Evolutionary conservation across 2,329 filamentous ascomycete genomes (phyloP).

Genomic region (Diaporthe vexans): DNA sequence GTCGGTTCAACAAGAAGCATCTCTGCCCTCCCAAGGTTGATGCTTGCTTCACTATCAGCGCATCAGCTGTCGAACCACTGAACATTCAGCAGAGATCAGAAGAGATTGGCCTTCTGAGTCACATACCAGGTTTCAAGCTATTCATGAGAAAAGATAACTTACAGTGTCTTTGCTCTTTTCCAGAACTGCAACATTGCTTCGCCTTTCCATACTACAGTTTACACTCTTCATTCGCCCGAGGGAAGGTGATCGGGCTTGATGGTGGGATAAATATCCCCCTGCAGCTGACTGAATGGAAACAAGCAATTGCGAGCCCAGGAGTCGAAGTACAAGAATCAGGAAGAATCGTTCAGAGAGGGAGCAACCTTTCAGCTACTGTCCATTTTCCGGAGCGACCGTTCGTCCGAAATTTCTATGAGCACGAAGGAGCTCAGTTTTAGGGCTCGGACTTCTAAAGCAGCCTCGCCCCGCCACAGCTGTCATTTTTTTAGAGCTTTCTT

Average conservation of each 20-base stretch:
- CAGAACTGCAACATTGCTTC: neutral
- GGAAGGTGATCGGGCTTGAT: neutral
- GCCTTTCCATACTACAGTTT: too few relatives aligned
- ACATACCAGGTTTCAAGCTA: neutral
- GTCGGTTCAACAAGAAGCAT: neutral
- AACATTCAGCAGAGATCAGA: neutral
- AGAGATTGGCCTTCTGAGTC: neutral
- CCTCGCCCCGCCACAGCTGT: neutral
- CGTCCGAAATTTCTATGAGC: constrained; percentile 1
- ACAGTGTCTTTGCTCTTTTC: too few relatives aligned
- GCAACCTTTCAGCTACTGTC: neutral
- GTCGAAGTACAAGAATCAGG: neutral
- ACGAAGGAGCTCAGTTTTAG: neutral
- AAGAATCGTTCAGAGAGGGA: neutral
- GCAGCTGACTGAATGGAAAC: neutral
- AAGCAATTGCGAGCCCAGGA: neutral
- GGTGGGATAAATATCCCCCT: neutral
- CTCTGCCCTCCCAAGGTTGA: too few relatives aligned
- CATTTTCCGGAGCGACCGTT: neutral
- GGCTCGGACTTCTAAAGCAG: neutral
- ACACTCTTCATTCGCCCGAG: neutral
- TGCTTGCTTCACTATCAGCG: neutral
- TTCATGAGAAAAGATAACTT: too few relatives aligned
- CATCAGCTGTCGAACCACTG: neutral
- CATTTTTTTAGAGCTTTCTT: neutral